Percentiles rank a stretch among this genome's conserved stretches.
These are phyloP conservation scores for Avena atlantica DNA, from an alignment of 176 grass and related monocot species.

Conservation along the genomic window DNA sequence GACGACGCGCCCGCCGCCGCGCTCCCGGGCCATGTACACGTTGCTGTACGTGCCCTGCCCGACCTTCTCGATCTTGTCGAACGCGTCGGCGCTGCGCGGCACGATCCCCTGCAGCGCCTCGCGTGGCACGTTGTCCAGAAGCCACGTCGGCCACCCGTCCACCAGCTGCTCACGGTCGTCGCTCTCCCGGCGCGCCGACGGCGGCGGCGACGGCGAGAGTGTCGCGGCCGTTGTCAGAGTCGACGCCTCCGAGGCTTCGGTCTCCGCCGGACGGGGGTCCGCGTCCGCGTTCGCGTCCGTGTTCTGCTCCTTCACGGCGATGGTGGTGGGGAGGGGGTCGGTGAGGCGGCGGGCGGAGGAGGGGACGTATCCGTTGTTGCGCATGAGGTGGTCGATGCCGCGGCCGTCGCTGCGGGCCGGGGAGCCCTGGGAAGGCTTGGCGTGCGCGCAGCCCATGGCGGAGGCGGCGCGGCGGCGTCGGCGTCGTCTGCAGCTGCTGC, in stretches of 20 bases:
- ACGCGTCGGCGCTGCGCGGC: slow-evolving; percentile 64
- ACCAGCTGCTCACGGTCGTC: slow-evolving; percentile 54
- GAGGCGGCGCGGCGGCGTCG: not conserved
- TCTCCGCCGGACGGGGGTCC: not conserved
- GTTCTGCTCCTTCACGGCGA: not conserved
- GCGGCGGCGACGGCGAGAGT: not conserved
- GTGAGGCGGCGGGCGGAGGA: slow-evolving; percentile 19
- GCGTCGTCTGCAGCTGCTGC: not conserved
- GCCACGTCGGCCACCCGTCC: slow-evolving; percentile 74
- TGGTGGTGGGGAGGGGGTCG: slow-evolving; percentile 25
- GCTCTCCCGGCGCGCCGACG: not conserved
- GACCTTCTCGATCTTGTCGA: slow-evolving; percentile 80
- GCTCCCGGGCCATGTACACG: slow-evolving; percentile 83
- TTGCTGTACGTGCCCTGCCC: slow-evolving; percentile 91
- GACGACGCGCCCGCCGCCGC: slow-evolving; percentile 61
- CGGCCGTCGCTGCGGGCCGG: slow-evolving; percentile 46
- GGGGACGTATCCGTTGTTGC: slow-evolving; percentile 30
- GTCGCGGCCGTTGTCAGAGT: not conserved
- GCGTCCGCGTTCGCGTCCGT: not conserved
- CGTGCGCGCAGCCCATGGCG: slow-evolving; percentile 67
- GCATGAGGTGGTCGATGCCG: slow-evolving; percentile 47
- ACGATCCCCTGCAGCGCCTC: slow-evolving; percentile 62
- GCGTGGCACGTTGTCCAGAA: slow-evolving; percentile 52
- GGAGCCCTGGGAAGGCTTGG: slow-evolving; percentile 52
- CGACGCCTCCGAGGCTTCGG: not conserved